These are phyloP conservation scores for Sphagnum fallax DNA, from an alignment of 228 moss, liverwort and hornwort species.

Conservation along the genomic window DNA sequence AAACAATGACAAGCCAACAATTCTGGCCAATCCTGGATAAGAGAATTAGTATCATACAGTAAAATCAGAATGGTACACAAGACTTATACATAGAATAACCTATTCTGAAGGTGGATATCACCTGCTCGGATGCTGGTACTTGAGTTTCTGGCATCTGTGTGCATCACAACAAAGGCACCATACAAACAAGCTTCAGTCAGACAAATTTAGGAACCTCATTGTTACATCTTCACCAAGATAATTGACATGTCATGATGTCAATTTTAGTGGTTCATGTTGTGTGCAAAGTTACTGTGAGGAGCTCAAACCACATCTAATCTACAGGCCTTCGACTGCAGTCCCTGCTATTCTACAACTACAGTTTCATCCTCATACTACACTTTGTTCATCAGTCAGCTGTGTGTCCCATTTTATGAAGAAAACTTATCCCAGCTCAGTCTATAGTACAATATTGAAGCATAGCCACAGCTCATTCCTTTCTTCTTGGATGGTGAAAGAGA, in stretches of 20 bases:
- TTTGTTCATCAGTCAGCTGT: too few relatives aligned
- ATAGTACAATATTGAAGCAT: not conserved
- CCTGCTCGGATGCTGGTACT: conserved; percentile 32
- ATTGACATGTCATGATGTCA: not conserved
- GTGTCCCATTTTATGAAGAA: too few relatives aligned
- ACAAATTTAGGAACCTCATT: not conserved
- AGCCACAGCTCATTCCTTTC: not conserved
- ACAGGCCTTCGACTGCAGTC: too few relatives aligned
- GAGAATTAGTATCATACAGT: not conserved
- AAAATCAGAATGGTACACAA: not conserved
- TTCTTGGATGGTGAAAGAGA: too few relatives aligned
- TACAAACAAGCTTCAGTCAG: not conserved
- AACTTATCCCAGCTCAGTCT: too few relatives aligned
- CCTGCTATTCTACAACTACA: too few relatives aligned
- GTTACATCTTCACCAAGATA: not conserved
- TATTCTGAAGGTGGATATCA: conserved; percentile 3
- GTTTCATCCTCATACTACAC: too few relatives aligned
- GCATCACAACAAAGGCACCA: not conserved
- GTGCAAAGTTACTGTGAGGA: too few relatives aligned
- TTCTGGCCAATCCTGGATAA: not conserved
- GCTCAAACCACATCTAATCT: too few relatives aligned
- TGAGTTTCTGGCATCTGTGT: conserved; percentile 30
- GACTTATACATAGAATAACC: not conserved
- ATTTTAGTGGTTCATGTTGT: not conserved
- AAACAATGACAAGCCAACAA: not conserved